Percentiles rank a stretch among this genome's conserved stretches.
Evolutionary conservation across 345 rosid genomes (phyloP).

Genomic region (Garcia nutans): DNA sequence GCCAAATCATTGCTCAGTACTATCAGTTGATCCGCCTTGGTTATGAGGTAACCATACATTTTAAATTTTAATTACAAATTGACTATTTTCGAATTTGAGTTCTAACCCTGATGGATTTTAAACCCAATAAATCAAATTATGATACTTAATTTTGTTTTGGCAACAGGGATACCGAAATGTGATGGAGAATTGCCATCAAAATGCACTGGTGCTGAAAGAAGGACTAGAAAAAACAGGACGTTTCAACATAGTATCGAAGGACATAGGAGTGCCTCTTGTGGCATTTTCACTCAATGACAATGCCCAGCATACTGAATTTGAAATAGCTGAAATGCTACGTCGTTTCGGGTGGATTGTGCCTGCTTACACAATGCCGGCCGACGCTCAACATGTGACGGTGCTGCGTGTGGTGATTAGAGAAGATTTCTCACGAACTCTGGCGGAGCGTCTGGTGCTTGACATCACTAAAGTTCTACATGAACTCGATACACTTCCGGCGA

Average conservation of each 20-base stretch:
- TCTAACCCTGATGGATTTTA: no score
- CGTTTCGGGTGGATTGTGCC: conserved; percentile 98
- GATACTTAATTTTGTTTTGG: no score
- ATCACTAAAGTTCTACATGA: conserved; percentile 72
- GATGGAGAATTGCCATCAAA: conserved; percentile 85
- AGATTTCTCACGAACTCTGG: conserved; percentile 87
- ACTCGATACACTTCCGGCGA: conserved; percentile 62
- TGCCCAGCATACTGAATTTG: conserved; percentile 63
- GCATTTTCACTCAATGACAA: conserved; percentile 87
- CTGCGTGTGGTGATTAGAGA: conserved; percentile 87
- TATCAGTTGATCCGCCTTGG: conserved; percentile 91
- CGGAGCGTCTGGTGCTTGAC: conserved; percentile 82
- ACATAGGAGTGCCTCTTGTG: conserved; percentile 78
- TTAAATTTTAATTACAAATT: no score
- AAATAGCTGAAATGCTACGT: conserved; percentile 72
- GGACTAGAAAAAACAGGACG: conserved; percentile 73
- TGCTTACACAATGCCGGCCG: conserved; percentile 85
- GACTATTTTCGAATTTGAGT: no score
- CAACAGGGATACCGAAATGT: conserved; percentile 71
- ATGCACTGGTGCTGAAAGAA: conserved; percentile 62
- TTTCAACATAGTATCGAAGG: conserved; percentile 78
- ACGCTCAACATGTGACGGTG: conserved; percentile 86
- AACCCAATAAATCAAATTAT: no score
- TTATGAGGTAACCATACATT: conserved; percentile 45
- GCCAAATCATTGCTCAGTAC: conserved; percentile 88